phyloP scores from a whole-genome alignment of 164 flowering plant species.

The Cinnamomum micranthum region DNA sequence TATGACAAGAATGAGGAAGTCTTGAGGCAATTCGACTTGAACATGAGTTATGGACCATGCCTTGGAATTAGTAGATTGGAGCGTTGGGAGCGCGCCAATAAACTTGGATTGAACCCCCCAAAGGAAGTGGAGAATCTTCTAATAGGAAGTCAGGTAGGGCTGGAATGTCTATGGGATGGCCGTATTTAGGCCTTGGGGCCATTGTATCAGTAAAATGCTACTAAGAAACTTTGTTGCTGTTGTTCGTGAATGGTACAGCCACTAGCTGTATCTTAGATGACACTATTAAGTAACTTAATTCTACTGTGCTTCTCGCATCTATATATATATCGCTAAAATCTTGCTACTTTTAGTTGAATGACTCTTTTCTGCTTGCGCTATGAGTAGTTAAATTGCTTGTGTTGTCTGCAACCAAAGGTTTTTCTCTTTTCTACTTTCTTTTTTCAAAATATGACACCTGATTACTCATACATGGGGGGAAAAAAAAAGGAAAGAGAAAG shows the following conservation, averaged over 20 bases:
- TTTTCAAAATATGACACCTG: too few species aligned
- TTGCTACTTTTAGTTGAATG: too few species aligned
- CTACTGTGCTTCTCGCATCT: too few species aligned
- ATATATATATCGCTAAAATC: too few species aligned
- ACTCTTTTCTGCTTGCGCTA: too few species aligned
- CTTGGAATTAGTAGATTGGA: conserved; percentile 62
- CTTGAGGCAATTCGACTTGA: conserved; percentile 81
- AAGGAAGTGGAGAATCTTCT: conserved; percentile 42
- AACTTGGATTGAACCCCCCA: conserved; percentile 73
- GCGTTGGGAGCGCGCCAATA: conserved; percentile 76
- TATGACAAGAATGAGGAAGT: conserved; percentile 44
- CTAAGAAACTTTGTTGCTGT: background rate
- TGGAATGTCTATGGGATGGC: conserved; percentile 69
- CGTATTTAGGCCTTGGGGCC: conserved; percentile 33
- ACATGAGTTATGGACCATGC: conserved; percentile 88
- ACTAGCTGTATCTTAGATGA: conserved; percentile 23
- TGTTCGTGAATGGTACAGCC: conserved; percentile 15
- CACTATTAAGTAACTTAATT: background rate
- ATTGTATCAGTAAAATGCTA: too few species aligned
- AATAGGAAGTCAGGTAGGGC: conserved; percentile 27
- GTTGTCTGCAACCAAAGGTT: too few species aligned
- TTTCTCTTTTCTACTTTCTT: too few species aligned
- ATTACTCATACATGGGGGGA: too few species aligned
- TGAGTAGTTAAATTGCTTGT: too few species aligned
- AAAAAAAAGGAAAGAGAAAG: too few species aligned